phyloP scores from a whole-genome alignment of 306 rosid species.

The Vicia sativa region DNA sequence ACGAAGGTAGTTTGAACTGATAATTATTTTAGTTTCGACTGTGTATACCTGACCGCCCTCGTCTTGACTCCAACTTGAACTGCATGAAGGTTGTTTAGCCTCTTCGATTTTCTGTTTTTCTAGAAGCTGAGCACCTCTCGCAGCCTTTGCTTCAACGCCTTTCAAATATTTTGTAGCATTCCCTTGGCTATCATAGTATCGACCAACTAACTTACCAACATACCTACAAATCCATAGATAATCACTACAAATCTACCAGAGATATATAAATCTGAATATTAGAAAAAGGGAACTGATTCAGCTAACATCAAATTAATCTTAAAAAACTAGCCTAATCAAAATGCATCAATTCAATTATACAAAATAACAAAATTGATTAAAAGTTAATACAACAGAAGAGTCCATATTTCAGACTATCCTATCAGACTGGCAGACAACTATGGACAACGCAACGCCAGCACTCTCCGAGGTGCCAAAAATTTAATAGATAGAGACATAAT shows the following conservation, averaged over 20 bases:
- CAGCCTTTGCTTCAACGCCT: constrained; percentile 94
- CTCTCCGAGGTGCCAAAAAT: background rate
- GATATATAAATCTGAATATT: too few relatives aligned
- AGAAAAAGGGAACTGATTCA: background rate
- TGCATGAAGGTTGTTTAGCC: constrained; percentile 81
- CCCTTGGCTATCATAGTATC: constrained; percentile 74
- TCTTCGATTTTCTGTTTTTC: constrained; percentile 91
- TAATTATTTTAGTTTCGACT: background rate
- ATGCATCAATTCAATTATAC: background rate
- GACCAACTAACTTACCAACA: constrained; percentile 86
- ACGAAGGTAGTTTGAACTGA: background rate
- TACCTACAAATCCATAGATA: too few relatives aligned
- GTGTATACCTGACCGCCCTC: constrained; percentile 86
- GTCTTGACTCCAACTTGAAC: constrained; percentile 91
- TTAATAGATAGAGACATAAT: background rate
- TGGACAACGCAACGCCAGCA: background rate
- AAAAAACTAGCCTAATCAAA: background rate
- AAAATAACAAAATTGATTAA: too few relatives aligned
- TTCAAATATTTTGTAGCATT: constrained; percentile 82
- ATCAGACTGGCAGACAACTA: background rate
- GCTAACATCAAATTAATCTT: background rate
- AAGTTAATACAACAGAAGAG: too few relatives aligned
- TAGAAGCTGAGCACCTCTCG: constrained; percentile 90
- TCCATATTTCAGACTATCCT: too few relatives aligned
- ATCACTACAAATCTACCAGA: too few relatives aligned